phyloP scores from a whole-genome alignment of 352 stramenopile genomes.

The Blastocystis sp. region DNA sequence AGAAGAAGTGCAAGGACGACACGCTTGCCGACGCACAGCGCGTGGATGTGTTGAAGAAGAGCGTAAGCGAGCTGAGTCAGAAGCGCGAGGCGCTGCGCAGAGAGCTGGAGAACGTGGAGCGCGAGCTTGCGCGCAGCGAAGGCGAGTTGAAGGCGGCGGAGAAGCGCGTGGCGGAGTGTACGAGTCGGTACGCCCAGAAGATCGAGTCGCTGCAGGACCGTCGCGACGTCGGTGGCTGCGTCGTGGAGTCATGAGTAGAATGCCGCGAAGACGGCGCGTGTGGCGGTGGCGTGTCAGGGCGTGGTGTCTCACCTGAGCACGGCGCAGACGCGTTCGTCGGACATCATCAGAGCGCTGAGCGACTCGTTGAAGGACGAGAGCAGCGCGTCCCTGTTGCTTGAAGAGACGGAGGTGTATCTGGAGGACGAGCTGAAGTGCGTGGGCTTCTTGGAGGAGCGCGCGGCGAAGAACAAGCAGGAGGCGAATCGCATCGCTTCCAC shows the following conservation, averaged over 20 bases:
- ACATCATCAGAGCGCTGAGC: background rate
- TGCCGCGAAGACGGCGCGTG: background rate
- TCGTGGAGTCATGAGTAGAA: background rate
- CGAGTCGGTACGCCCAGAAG: background rate
- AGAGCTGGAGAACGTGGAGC: slow-evolving; percentile 38
- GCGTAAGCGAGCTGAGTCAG: background rate
- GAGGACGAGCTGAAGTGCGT: slow-evolving; percentile 49
- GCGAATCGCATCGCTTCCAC: background rate
- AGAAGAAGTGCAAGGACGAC: background rate
- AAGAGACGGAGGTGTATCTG: background rate
- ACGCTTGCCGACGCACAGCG: background rate
- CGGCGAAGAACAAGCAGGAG: background rate
- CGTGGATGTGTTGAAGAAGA: background rate
- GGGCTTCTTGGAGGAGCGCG: slow-evolving; percentile 10
- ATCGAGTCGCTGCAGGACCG: background rate
- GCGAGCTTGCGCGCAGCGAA: background rate
- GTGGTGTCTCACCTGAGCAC: background rate
- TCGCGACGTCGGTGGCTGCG: background rate
- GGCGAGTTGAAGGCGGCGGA: background rate
- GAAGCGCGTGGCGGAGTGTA: background rate
- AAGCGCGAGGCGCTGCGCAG: slow-evolving; percentile 16
- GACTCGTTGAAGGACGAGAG: background rate
- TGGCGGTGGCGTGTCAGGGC: background rate
- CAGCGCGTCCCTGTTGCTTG: background rate
- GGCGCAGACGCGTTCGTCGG: background rate